A percentile compares a stretch with the other conserved stretches of the same genome.
Evolutionary conservation across 306 rosid genomes (phyloP).

Genomic region (Quercus glauca): DNA sequence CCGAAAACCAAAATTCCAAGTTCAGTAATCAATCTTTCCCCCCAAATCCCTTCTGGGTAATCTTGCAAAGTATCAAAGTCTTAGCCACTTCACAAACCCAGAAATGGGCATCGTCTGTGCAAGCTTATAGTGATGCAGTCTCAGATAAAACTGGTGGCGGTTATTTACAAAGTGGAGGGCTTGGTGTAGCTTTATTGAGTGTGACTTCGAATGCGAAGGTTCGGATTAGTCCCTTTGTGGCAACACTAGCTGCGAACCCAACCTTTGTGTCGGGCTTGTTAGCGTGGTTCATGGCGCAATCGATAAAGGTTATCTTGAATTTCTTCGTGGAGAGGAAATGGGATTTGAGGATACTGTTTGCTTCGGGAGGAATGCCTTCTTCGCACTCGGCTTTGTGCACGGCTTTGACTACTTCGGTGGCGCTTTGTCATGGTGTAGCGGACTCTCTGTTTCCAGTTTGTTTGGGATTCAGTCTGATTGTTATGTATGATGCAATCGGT

Average conservation of each 20-base stretch:
- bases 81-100: constrained; percentile 29
- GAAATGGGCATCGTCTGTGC: constrained; percentile 20
- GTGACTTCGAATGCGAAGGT: constrained; percentile 59
- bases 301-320: constrained; percentile 57
- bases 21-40: background rate
- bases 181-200: constrained; percentile 66
- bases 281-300: constrained; percentile 66
- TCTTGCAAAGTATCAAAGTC: constrained; percentile 29
- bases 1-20: constrained; percentile 15
- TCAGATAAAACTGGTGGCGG: constrained; percentile 3
- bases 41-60: constrained; percentile 23
- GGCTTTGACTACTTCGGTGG: constrained; percentile 83
- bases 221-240: constrained; percentile 70
- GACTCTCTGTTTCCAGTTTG: constrained; percentile 82
- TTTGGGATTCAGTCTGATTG: constrained; percentile 79
- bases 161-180: constrained; percentile 54
- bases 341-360: constrained; percentile 49
- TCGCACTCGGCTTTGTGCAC: constrained; percentile 85
- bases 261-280: constrained; percentile 73
- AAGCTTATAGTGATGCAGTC: background rate
- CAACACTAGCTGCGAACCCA: constrained; percentile 74
- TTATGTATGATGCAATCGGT: constrained; percentile 90
- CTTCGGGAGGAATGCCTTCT: constrained; percentile 94
- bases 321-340: constrained; percentile 72
- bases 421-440: constrained; percentile 53